phyloP scores from a whole-genome alignment of 495 filamentous ascomycete species.

The Hypoxylon rickii region DNA sequence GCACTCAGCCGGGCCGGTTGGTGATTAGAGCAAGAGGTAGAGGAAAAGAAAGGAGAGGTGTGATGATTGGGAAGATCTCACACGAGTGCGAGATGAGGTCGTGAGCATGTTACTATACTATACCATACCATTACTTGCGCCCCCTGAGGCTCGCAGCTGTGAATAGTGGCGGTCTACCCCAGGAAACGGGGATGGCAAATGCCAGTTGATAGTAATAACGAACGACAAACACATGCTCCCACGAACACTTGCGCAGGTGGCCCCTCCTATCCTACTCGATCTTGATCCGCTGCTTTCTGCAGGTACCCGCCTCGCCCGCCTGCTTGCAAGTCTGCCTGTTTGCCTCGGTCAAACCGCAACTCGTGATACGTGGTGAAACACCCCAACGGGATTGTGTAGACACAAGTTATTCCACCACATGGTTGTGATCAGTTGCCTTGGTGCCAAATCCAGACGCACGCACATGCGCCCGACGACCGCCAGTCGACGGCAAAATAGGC shows the following conservation, averaged over 20 bases:
- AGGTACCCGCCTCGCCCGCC: background rate
- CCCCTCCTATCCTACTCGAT: background rate
- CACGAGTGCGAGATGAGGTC: conserved; percentile 7
- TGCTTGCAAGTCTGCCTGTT: background rate
- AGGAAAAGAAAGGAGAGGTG: background rate
- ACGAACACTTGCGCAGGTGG: background rate
- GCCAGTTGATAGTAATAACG: conserved; percentile 16
- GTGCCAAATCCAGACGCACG: background rate
- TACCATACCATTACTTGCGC: no score
- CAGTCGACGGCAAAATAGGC: conserved; percentile 23
- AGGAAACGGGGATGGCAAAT: background rate
- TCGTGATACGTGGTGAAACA: conserved; percentile 10
- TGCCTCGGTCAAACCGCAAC: background rate
- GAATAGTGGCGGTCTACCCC: conserved; percentile 1
- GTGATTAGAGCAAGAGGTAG: background rate
- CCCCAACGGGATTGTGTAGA: background rate
- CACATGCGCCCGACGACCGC: conserved; percentile 1
- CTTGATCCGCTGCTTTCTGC: background rate
- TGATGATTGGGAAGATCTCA: conserved; percentile 3
- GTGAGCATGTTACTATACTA: no score
- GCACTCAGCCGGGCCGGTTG: no score
- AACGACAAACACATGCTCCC: conserved; percentile 11
- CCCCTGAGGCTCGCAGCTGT: no score
- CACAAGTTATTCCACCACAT: no score
- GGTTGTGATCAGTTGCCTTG: no score